Evolutionary conservation across 1,284 basidiomycete genomes (phyloP), one percentile per base, ranked within the genome.

Genomic region (Heterobasidion annosum): DNA sequence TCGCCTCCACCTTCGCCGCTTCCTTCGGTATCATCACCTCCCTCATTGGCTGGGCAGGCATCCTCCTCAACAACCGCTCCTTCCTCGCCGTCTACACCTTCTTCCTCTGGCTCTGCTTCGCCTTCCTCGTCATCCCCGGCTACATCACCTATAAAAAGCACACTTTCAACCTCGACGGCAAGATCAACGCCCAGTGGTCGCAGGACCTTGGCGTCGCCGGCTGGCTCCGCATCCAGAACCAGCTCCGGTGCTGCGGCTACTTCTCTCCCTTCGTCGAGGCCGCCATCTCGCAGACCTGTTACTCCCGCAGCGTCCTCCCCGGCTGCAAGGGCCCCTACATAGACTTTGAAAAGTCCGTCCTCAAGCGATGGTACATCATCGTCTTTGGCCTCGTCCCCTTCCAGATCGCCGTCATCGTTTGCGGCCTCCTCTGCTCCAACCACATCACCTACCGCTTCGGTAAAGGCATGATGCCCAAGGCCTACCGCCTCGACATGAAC

Each of bases 401-500:
- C 46, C 79, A 83, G 59, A 65, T 84, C 54, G 62, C 63, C 42
- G 70, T 77, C 64, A 82, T 83, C 64, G 57, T 81, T 58, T 68
- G 70, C 9, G 73, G 69, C 32, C 65, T 84, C 49, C 66, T 84
- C 43, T 83, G 79, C 67, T 77, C 78, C 49, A 82, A 82, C 66
- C 80, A 83, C 59, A 72, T 84, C 64, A 84, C 81, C 43, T 83
- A 84, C 65, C 72, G 81, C 53, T 83, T 83, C 67, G 81, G 81
- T 5, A 84, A 84, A 69, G 81, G 81, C 57, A 73, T 84, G 70
- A 83, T 79, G 65, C 81, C 81, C 51, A 78, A 81, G 69, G 75
- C 77, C 51, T 83, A 83, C 68, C 72, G 81, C 50, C 71, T 83
- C 50, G 76, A 79, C 67, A 67, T 77, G 68, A 73, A 71, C 61